Percentiles rank a stretch among this genome's conserved stretches.
phyloP scores from a whole-genome alignment of 495 filamentous ascomycete genomes.

The Tuber calosporum region DNA sequence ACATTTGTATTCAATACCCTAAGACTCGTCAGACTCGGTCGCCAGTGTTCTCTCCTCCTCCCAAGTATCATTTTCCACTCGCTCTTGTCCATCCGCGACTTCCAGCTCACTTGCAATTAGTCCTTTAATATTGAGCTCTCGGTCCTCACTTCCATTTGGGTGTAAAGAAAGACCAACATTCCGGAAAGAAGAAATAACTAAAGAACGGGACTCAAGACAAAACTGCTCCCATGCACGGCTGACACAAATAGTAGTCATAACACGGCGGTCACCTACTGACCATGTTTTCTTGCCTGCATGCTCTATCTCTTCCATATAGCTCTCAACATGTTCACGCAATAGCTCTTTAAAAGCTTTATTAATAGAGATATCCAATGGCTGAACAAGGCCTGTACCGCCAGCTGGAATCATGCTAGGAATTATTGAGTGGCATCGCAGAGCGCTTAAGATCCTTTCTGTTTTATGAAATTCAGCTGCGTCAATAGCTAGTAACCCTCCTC shows the following conservation, averaged over 20 bases:
- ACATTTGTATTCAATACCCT: no score
- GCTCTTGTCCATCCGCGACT: no score
- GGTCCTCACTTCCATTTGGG: neutral
- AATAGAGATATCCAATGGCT: slow-evolving; percentile 5
- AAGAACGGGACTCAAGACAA: no score
- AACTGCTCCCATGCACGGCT: no score
- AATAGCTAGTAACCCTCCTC: neutral
- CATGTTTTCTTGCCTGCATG: neutral
- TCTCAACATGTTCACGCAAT: neutral
- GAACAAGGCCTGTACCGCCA: neutral
- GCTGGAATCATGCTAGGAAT: neutral
- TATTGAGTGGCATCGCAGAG: neutral
- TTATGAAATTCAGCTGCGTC: slow-evolving; percentile 10
- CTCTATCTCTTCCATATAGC: neutral
- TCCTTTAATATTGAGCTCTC: slow-evolving; percentile 4
- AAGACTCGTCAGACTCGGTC: no score
- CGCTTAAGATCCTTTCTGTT: neutral
- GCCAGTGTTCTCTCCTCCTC: no score
- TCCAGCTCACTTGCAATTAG: neutral
- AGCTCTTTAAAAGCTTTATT: slow-evolving; percentile 8
- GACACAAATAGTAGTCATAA: neutral
- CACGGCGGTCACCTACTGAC: neutral
- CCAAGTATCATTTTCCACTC: no score
- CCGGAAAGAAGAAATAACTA: neutral
- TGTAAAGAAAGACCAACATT: slow-evolving; percentile 3